These are phyloP conservation scores for Metschnikowia rubicola DNA, from an alignment of 805 yeast species.

Conservation along the genomic window DNA sequence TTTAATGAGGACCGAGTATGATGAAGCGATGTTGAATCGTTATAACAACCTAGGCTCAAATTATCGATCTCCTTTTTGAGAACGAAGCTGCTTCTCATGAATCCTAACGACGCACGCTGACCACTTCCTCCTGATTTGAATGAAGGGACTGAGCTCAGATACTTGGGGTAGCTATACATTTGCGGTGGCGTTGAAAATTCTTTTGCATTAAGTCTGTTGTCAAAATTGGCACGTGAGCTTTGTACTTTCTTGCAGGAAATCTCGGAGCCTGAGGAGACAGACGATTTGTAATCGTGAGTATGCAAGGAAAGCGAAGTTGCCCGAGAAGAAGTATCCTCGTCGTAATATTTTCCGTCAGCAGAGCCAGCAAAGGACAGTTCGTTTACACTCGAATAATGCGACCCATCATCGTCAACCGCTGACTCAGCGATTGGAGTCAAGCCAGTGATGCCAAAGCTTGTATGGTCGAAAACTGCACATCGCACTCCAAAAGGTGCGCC, in stretches of 20 bases:
- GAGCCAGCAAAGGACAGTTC: conserved; percentile 29
- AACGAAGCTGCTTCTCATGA: conserved; percentile 42
- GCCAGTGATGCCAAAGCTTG: conserved; percentile 25
- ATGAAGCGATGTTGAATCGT: conserved; percentile 19
- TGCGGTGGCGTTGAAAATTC: conserved; percentile 4
- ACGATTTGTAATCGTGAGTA: conserved; percentile 35
- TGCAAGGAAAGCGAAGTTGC: conserved; percentile 38
- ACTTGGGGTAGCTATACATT: conserved; percentile 7
- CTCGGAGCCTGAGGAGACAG: conserved; percentile 33
- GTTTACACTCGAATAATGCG: conserved; percentile 9
- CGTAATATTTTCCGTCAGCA: conserved; percentile 17
- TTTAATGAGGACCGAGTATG: neutral
- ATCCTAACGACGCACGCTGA: conserved; percentile 38
- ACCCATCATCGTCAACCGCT: conserved; percentile 21
- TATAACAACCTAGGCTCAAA: conserved; percentile 30
- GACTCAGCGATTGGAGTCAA: conserved; percentile 40
- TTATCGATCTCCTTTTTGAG: conserved; percentile 39
- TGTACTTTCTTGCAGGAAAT: too few relatives aligned
- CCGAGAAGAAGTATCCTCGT: conserved; percentile 20
- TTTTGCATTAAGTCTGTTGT: neutral
- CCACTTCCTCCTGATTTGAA: conserved; percentile 9
- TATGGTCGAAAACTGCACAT: conserved; percentile 21
- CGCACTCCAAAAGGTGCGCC: conserved; percentile 4
- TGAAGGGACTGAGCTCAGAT: conserved; percentile 16
- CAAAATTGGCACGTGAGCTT: too few relatives aligned